Conservation (phyloP, 163 green algal genomes). For the Scenedesmus sp. region DNA sequence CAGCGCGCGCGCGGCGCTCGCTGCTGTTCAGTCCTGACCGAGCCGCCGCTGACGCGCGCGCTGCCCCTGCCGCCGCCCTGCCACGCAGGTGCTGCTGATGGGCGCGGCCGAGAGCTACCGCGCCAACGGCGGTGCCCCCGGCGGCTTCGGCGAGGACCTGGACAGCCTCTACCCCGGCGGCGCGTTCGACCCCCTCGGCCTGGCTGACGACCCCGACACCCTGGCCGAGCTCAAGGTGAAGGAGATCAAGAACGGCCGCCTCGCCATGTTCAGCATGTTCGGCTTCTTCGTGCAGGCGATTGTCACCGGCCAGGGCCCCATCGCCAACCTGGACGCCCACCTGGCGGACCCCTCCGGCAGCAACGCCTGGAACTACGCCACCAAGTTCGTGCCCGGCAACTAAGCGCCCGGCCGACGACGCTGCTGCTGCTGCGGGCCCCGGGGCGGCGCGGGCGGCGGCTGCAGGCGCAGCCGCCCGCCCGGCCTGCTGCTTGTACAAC, state of each 20-base stretch:
- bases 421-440: too few species aligned
- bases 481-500: too few species aligned
- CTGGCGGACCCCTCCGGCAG: conserved; percentile 61
- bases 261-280: conserved; percentile 90
- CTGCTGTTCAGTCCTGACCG: too few species aligned
- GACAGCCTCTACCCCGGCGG: conserved; percentile 81
- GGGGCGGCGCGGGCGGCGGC: too few species aligned
- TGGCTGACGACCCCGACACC: conserved; percentile 69
- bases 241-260: conserved; percentile 54
- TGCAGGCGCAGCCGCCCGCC: too few species aligned
- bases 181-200: conserved; percentile 81
- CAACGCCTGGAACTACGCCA: conserved; percentile 74
- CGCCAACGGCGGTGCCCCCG: conserved; percentile 68
- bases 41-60: too few species aligned
- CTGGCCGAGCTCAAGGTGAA: conserved; percentile 53
- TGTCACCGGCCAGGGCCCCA: conserved; percentile 71
- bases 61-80: background rate
- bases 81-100: conserved; percentile 84
- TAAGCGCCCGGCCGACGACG: too few species aligned
- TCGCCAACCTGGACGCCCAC: conserved; percentile 67
- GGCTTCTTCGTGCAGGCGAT: conserved; percentile 88
- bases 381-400: conserved; percentile 65
- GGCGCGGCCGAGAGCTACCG: conserved; percentile 87
- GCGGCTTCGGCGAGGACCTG: conserved; percentile 64
- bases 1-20: too few species aligned